Percentiles rank a stretch among this genome's conserved stretches.
Evolutionary conservation across 306 rosid species (phyloP).

Genomic region (Quercus alba): DNA sequence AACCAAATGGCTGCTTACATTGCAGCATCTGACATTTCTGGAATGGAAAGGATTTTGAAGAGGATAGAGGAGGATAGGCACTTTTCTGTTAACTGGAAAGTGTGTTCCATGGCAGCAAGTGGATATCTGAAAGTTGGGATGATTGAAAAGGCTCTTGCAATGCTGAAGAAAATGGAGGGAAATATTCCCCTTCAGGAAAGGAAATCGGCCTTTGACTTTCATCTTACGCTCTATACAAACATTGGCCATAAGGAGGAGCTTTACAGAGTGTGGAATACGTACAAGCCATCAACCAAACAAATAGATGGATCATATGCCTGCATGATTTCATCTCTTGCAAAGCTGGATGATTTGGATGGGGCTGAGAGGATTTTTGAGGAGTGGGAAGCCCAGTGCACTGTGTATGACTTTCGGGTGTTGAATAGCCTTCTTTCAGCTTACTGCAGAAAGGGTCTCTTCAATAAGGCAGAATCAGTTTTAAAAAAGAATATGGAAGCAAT

Average conservation of each 20-base stretch:
- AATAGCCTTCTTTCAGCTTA: conserved; percentile 36
- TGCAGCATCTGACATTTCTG: conserved; percentile 23
- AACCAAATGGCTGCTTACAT: conserved; percentile 29
- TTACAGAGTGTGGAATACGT: conserved; percentile 33
- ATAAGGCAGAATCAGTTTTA: conserved; percentile 29
- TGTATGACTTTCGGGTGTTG: conserved; percentile 34
- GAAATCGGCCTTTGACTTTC: conserved; percentile 26
- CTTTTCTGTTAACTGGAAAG: conserved; percentile 20
- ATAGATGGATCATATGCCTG: conserved; percentile 20
- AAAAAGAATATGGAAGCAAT: conserved; percentile 24
- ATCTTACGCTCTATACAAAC: conserved; percentile 27
- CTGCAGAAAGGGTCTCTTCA: conserved; percentile 35
- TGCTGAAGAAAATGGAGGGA: conserved; percentile 32
- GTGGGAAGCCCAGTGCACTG: conserved; percentile 32
- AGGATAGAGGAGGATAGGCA: conserved; percentile 14
- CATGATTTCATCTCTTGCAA: conserved; percentile 34
- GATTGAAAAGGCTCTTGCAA: conserved; percentile 16
- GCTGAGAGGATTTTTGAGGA: conserved; percentile 36
- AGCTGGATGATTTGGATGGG: conserved; percentile 35
- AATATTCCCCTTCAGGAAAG: not conserved
- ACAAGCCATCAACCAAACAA: conserved; percentile 16
- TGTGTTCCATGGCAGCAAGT: conserved; percentile 35
- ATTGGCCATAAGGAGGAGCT: conserved; percentile 25
- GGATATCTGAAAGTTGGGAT: conserved; percentile 38
- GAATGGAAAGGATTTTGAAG: conserved; percentile 26